Evolutionary conservation across 1,139 yeast species (phyloP), one percentile per base, ranked within the genome.

Genomic region (Saccharomyces hybrid): DNA sequence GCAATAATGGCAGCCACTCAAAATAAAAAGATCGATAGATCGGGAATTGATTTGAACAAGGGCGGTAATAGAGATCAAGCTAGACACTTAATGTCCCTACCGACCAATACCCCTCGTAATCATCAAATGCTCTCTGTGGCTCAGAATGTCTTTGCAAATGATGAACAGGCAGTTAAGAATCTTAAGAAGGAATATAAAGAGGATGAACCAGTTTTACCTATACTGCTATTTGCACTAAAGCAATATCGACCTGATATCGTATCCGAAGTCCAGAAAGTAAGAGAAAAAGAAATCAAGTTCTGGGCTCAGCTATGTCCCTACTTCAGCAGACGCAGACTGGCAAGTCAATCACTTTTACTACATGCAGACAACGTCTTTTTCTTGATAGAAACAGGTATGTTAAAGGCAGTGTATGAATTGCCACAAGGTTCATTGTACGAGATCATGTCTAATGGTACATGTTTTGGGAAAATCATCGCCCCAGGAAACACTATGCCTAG

Each of bases 361-460:
- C 63, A 64, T 50, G 58, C 58, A 44, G 61, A 62, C 44, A 66
- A 70, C 49, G 67, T 71, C 51, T 83, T 91, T 59, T 86, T 86
- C 66, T 69, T 88, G 19, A 84, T 93, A 23, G 97, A 91, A 64
- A 76, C 83, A 1, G 99, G 99, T 0, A 76, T 88, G 46, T 75
- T 93, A 47, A 79, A 86, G 47, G 82, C 88, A 2, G 80, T 67
- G 59, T 84, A 75, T 70, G 77, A 78, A 58, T 69, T 77, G 62
- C 76, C 78, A 60, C 78, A 78, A 60, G 79, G 87, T 3, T 81
- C 79, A 48, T 77, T 91, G 41, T 80, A 79, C 55, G 93, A 93
- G 58, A 84, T 89, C 16, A 81, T 91, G 55, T 78, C 93, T 34
- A 95, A 97, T n/a, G 82, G 90, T 59, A 90, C 97, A 0, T 84